Conservation (phyloP, 768 basidiomycete species). For the Lactifluus volemus region DNA sequence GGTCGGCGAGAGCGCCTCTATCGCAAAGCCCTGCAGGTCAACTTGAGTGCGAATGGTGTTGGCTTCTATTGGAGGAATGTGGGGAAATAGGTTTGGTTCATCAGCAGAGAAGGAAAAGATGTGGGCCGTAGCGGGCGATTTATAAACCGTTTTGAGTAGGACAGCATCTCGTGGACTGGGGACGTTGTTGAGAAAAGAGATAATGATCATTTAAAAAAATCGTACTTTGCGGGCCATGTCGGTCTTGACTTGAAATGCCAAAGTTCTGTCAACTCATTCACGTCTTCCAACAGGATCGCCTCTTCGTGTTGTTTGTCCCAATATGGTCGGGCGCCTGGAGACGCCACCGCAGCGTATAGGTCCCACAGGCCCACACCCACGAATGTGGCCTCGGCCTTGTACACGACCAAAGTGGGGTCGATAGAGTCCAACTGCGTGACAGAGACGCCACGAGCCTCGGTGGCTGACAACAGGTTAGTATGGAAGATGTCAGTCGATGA, state of each 20-base stretch:
- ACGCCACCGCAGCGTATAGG: slow-evolving; percentile 78
- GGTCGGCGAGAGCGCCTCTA: slow-evolving; percentile 89
- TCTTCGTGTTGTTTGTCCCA: slow-evolving; percentile 94
- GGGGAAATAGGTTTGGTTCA: slow-evolving; percentile 78
- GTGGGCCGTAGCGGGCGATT: slow-evolving; percentile 90
- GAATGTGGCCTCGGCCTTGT: slow-evolving; percentile 93
- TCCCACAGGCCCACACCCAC: slow-evolving; percentile 97
- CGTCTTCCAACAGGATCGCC: slow-evolving; percentile 76
- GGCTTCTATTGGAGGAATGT: slow-evolving; percentile 55
- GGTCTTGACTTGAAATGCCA: slow-evolving; percentile 92
- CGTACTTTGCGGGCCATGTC: slow-evolving; percentile 89
- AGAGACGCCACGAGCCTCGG: slow-evolving; percentile 84
- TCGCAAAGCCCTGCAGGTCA: slow-evolving; percentile 98
- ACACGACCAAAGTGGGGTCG: slow-evolving; percentile 93
- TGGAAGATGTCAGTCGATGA: slow-evolving; percentile 1
- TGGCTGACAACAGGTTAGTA: slow-evolving; percentile 36
- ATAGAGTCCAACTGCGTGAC: slow-evolving; percentile 95
- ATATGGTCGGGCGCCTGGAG: slow-evolving; percentile 68
- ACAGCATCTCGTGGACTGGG: slow-evolving; percentile 82
- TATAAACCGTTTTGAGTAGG: slow-evolving; percentile 91
- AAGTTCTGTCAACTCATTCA: slow-evolving; percentile 82
- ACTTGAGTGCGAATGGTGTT: slow-evolving; percentile 87
- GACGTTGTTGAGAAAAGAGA: slow-evolving; percentile 13
- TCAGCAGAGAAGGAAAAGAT: slow-evolving; percentile 94
- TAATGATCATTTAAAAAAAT: slow-evolving; percentile 14